phyloP scores from a whole-genome alignment of 495 filamentous ascomycete species.

The Penicillium coffeae region DNA sequence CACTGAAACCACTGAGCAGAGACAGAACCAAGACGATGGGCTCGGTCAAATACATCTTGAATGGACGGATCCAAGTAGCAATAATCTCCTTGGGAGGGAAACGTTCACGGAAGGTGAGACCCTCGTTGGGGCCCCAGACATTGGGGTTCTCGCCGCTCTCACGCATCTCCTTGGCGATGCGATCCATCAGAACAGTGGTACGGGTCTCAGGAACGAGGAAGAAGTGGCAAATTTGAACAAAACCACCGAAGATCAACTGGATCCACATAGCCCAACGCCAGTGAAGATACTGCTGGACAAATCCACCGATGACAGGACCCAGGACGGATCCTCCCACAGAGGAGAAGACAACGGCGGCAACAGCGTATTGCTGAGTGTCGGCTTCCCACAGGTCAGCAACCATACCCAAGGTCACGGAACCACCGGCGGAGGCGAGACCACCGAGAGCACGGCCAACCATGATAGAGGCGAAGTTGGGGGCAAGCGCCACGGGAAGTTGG shows the following conservation, averaged over 20 bases:
- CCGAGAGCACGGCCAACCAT: conserved; percentile 64
- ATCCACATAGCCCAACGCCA: conserved; percentile 83
- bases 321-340: conserved; percentile 74
- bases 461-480: conserved; percentile 64
- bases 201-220: conserved; percentile 58
- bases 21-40: conserved; percentile 59
- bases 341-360: conserved; percentile 71
- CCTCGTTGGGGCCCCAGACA: conserved; percentile 62
- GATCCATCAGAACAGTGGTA: conserved; percentile 57
- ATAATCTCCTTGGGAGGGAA: conserved; percentile 56
- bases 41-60: conserved; percentile 59
- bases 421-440: conserved; percentile 69
- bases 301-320: conserved; percentile 76
- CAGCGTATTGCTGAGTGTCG: conserved; percentile 62
- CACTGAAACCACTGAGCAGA: conserved; percentile 58
- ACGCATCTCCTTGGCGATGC: conserved; percentile 52
- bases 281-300: conserved; percentile 57
- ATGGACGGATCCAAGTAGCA: conserved; percentile 55
- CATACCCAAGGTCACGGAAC: conserved; percentile 79
- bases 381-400: conserved; percentile 76
- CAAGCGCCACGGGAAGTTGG: conserved; percentile 67
- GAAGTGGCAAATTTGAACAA: conserved; percentile 62
- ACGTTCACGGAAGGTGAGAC: conserved; percentile 53
- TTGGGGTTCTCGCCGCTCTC: conserved; percentile 49
- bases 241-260: conserved; percentile 69